Conservation (phyloP, 306 rosid species). For the Fragaria vesca region DNA sequence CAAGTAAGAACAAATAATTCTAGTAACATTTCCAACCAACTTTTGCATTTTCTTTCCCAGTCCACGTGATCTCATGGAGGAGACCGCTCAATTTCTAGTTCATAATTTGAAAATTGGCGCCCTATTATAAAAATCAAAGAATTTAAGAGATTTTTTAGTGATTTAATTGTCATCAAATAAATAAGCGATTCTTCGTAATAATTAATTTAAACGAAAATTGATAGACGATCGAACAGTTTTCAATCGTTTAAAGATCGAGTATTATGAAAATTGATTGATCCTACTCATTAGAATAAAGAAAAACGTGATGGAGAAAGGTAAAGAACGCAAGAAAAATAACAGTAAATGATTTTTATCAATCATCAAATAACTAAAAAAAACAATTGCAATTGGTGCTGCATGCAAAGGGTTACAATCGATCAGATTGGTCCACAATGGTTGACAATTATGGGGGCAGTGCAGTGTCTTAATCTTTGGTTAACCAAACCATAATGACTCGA, state of each 20-base stretch:
- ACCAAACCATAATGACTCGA: slow-evolving; percentile 18
- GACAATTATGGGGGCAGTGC: not conserved
- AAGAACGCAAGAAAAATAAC: not conserved
- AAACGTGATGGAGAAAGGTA: not conserved
- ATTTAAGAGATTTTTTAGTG: too few species aligned
- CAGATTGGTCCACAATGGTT: not conserved
- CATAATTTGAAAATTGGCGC: too few species aligned
- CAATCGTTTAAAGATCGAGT: too few species aligned
- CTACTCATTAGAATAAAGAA: not conserved
- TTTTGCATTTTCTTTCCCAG: not conserved
- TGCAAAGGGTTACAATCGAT: not conserved
- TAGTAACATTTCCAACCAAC: not conserved
- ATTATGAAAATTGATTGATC: not conserved
- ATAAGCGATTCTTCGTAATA: not conserved
- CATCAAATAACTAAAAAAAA: not conserved
- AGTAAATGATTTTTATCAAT: not conserved
- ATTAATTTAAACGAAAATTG: not conserved
- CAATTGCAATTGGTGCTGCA: not conserved
- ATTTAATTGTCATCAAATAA: not conserved
- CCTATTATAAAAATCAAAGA: not conserved
- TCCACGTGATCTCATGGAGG: not conserved
- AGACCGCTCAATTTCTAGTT: not conserved
- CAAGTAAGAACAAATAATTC: not conserved
- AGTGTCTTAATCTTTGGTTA: not conserved
- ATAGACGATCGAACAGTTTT: not conserved